phyloP scores from a whole-genome alignment of 169 alveolate species.

The Perkinsus chesapeaki region DNA sequence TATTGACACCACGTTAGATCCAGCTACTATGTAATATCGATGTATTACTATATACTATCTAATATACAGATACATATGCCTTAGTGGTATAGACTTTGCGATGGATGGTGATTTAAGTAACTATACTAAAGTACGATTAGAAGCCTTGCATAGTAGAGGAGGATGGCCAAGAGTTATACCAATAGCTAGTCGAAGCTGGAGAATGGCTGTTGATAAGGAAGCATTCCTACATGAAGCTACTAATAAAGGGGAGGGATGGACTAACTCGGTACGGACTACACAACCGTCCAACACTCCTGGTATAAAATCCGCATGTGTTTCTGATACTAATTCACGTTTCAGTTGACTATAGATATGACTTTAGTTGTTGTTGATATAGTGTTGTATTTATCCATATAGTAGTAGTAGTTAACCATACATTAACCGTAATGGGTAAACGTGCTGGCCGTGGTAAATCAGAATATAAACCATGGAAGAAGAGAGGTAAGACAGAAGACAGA shows the following conservation, averaged over 20 bases:
- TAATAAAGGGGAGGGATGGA: neutral
- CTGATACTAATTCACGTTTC: neutral
- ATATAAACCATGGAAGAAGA: neutral
- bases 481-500: neutral
- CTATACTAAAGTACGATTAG: neutral
- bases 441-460: neutral
- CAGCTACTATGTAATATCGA: neutral
- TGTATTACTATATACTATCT: neutral
- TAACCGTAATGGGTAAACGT: neutral
- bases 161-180: neutral
- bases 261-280: neutral
- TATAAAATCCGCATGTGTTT: neutral
- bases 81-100: neutral
- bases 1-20: neutral
- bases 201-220: neutral
- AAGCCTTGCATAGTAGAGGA: neutral
- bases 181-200: neutral
- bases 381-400: neutral
- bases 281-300: no score
- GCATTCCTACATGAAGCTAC: neutral
- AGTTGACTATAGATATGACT: neutral
- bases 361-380: neutral
- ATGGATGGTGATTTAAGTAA: neutral
- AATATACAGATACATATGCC: neutral
- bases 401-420: neutral